Percentiles rank a stretch among this genome's conserved stretches.
phyloP scores from a whole-genome alignment of 2,329 filamentous ascomycete genomes.

The Cladophialophora bantiana region DNA sequence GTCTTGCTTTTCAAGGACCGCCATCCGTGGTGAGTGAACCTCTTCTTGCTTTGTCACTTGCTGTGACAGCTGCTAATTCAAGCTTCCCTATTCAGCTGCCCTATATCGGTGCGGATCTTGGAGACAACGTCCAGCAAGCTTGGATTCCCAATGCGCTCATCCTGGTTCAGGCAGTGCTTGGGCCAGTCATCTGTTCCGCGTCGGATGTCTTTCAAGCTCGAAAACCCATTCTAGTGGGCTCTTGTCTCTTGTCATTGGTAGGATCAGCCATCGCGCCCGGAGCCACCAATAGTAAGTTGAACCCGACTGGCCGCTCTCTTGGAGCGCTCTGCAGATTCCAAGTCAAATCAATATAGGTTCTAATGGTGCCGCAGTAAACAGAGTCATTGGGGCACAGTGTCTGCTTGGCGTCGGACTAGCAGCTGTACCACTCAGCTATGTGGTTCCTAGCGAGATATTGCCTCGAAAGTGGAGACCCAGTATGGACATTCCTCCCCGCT shows the following conservation, averaged over 20 bases:
- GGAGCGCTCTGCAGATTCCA: no score
- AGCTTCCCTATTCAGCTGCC: constrained; percentile 36
- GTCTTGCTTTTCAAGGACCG: constrained; percentile 8
- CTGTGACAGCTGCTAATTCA: no score
- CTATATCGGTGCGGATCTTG: constrained; percentile 25
- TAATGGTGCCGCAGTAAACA: constrained; percentile 8
- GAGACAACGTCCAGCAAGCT: constrained; percentile 6
- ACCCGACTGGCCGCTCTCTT: no score
- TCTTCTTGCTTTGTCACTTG: no score
- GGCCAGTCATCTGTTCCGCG: constrained; percentile 25
- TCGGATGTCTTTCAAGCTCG: constrained; percentile 33
- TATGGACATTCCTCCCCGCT: constrained; percentile 2
- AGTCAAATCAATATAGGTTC: no score
- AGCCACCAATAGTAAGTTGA: neutral
- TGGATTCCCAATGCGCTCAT: constrained; percentile 24
- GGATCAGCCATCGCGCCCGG: constrained; percentile 27
- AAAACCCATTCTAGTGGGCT: constrained; percentile 26
- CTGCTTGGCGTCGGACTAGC: constrained; percentile 32
- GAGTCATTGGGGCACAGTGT: constrained; percentile 22
- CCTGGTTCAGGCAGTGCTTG: constrained; percentile 29
- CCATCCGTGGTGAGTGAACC: neutral
- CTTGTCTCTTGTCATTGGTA: constrained; percentile 21
- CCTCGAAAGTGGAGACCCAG: constrained; percentile 31
- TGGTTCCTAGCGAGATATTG: constrained; percentile 31
- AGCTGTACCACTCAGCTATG: constrained; percentile 23